phyloP scores from a whole-genome alignment of 2,329 filamentous ascomycete species.

The Aspergillus candidus region DNA sequence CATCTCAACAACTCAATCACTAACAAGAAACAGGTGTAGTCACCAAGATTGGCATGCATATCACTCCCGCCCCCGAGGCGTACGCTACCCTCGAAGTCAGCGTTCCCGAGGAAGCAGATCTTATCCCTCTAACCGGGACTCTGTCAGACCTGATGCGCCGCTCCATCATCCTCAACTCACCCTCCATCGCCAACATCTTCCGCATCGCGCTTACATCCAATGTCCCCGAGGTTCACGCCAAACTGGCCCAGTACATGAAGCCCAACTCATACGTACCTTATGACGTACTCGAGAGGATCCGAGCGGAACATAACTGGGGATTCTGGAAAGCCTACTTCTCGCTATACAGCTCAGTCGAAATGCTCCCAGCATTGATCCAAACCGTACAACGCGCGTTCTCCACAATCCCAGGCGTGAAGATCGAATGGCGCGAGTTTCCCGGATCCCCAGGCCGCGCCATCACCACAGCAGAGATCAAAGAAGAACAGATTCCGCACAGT shows the following conservation, averaged over 20 bases:
- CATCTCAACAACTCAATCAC: background rate
- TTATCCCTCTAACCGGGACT: background rate
- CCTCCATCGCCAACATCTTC: constrained; percentile 5
- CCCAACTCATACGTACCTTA: constrained; percentile 2
- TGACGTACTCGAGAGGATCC: constrained; percentile 1
- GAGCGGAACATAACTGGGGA: background rate
- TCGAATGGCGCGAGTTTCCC: constrained; percentile 6
- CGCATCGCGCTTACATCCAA: background rate
- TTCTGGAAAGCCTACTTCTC: constrained; percentile 6
- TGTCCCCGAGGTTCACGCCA: background rate
- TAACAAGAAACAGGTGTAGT: background rate
- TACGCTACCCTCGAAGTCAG: constrained; percentile 1
- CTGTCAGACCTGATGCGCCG: constrained; percentile 4
- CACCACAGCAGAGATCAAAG: constrained; percentile 1
- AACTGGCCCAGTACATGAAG: constrained; percentile 1
- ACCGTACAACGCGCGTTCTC: constrained; percentile 1
- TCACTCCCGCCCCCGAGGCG: background rate
- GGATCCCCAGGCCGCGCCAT: constrained; percentile 3
- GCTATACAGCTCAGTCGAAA: constrained; percentile 4
- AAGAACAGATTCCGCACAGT: constrained; percentile 6
- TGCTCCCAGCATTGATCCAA: constrained; percentile 1
- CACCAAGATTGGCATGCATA: too few relatives aligned
- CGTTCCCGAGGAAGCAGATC: constrained; percentile 2
- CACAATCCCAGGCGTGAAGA: constrained; percentile 1
- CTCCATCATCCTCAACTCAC: constrained; percentile 4